Evolutionary conservation across 352 stramenopile genomes (phyloP), one percentile per base, ranked within the genome.

Genomic region (Pythium dissotocum): DNA sequence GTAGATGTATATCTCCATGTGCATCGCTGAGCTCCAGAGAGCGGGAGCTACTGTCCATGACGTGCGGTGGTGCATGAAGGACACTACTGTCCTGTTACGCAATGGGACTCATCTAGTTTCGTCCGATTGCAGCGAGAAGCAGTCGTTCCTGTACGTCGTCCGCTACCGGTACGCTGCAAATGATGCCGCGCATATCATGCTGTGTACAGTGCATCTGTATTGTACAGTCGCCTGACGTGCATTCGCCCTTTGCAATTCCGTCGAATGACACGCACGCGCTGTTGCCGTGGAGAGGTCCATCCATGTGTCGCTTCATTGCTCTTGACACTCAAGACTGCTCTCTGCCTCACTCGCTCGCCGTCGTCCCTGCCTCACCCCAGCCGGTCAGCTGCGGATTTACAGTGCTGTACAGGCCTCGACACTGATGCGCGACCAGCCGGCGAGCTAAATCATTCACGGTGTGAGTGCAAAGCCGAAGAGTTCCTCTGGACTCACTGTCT

Each of bases 391-490:
- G 46, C 46, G 6, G 18, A 24, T 14, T 53, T 53, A 7, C 36
- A 44, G 36, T 24, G 21, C 21, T 24, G 21, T 24, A 24, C 21
- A 24, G 16, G 16, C 36, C 36, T 44, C 36, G 5, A 16, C 3
- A 13, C 46, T 53, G 46, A 53, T 53, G 46, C 46, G 8, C 21
- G 46, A 13, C 46, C 46, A 53, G 46, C 46, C 46, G 46, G 46
- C 21, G 6, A 10, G 2, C 6, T 14, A 16, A 44, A 44, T 44
- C 36, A 44, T 44, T 44, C 16, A 44, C 36, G 0, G 36, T 14
- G 7, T 16, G 6, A 44, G 36, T 5, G 33, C 33, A 38, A 6
- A 38, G 33, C 9, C 33, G 33, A 38, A 6, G 33, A 38, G 33
- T 0, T 7, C 4, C 7, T 32, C 46, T 53, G 46, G 46, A 28